Evolutionary conservation across 75 land plant genomes (phyloP).

Genomic region (Larix kaempferi): DNA sequence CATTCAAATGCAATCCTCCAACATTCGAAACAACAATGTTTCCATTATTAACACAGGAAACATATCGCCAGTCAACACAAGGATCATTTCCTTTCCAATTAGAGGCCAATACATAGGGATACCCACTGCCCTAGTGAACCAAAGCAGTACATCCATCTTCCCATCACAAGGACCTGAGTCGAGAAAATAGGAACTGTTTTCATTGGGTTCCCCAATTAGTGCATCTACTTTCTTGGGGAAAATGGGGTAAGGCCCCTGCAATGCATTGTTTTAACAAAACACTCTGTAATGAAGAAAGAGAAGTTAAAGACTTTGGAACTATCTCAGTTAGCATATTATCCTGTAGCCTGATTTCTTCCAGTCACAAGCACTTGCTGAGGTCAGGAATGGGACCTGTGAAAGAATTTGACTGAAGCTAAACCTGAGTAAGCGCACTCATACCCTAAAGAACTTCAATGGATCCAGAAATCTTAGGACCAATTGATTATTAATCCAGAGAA

Average conservation of each 20-base stretch:
- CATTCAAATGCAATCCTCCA: conserved; percentile 29
- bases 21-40: conserved; percentile 38
- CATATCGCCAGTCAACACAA: conserved; percentile 47
- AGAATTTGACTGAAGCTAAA: too few species aligned
- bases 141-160: conserved; percentile 26
- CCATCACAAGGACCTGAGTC: conserved; percentile 32
- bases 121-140: conserved; percentile 24
- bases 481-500: too few species aligned
- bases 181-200: conserved; percentile 40
- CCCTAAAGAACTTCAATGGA: too few species aligned
- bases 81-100: conserved; percentile 66
- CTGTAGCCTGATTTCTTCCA: not conserved
- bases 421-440: too few species aligned
- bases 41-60: conserved; percentile 32
- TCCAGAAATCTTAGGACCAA: too few species aligned
- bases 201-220: conserved; percentile 17
- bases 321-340: conserved; percentile 55
- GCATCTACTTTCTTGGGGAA: conserved; percentile 21
- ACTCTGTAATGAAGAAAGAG: conserved; percentile 18
- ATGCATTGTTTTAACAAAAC: conserved; percentile 61
- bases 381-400: too few species aligned
- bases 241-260: conserved; percentile 60
- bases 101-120: conserved; percentile 36
- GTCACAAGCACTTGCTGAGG: too few species aligned
- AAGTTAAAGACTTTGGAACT: conserved; percentile 27